These are phyloP conservation scores for Rubus parviflorus DNA, from an alignment of 306 rosid genomes.

Conservation along the genomic window DNA sequence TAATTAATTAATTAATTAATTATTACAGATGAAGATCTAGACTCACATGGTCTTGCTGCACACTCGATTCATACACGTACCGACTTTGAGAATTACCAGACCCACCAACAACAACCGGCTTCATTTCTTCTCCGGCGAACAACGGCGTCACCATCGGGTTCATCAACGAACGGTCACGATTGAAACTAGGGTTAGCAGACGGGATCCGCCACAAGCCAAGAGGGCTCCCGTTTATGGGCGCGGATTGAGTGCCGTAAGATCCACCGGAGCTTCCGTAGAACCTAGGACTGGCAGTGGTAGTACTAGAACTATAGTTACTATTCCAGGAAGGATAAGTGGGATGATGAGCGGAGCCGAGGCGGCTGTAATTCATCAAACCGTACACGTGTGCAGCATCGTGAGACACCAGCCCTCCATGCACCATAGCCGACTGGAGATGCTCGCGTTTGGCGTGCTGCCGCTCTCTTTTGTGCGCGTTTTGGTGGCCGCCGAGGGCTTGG, in stretches of 20 bases:
- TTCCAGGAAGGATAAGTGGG: slow-evolving; percentile 55
- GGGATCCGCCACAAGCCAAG: slow-evolving; percentile 77
- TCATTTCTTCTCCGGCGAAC: slow-evolving; percentile 53
- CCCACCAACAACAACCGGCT: slow-evolving; percentile 32
- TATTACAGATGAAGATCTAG: slow-evolving; percentile 90
- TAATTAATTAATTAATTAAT: slow-evolving; percentile 10
- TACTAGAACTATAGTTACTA: slow-evolving; percentile 14
- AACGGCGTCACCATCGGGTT: slow-evolving; percentile 29
- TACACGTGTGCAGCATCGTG: slow-evolving; percentile 59
- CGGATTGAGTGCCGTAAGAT: slow-evolving; percentile 39
- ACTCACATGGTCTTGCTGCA: slow-evolving; percentile 70
- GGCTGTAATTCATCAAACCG: slow-evolving; percentile 61
- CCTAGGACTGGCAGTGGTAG: slow-evolving; percentile 25
- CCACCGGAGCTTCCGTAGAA: slow-evolving; percentile 43
- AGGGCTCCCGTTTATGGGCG: slow-evolving; percentile 71
- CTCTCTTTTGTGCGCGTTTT: slow-evolving; percentile 91
- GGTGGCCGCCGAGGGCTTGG: slow-evolving; percentile 95
- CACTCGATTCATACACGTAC: slow-evolving; percentile 46
- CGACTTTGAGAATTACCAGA: slow-evolving; percentile 39
- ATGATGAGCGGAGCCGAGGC: slow-evolving; percentile 36
- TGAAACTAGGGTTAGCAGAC: slow-evolving; percentile 45
- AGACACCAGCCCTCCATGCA: slow-evolving; percentile 44
- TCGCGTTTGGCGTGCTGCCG: slow-evolving; percentile 89
- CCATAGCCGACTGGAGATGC: slow-evolving; percentile 79
- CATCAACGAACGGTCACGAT: slow-evolving; percentile 47